Conservation (phyloP, 208 protist species). For the Crithidia thermophila region DNA sequence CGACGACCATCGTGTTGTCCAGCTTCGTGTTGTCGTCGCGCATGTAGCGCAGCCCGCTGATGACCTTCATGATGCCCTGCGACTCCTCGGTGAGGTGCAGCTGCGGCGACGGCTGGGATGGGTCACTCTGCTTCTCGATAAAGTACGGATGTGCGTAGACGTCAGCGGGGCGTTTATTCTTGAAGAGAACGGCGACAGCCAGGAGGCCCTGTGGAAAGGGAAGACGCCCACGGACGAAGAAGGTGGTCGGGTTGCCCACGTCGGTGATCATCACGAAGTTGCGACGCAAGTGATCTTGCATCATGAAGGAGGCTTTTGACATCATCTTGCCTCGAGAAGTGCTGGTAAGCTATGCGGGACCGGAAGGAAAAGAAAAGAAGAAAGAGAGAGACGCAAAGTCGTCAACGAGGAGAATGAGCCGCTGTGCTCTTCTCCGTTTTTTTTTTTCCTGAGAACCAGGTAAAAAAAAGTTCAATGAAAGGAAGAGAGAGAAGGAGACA, state of each 20-base stretch:
- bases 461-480: background rate
- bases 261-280: conserved; percentile 72
- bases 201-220: conserved; percentile 73
- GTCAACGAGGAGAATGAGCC: background rate
- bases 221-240: conserved; percentile 72
- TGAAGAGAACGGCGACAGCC: conserved; percentile 63
- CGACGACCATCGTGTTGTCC: conserved; percentile 82
- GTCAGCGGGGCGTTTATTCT: conserved; percentile 57
- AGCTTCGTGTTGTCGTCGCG: conserved; percentile 76
- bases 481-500: conserved; percentile 8
- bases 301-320: conserved; percentile 81
- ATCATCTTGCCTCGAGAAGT: conserved; percentile 55
- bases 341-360: background rate
- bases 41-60: conserved; percentile 86
- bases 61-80: conserved; percentile 83
- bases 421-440: no score
- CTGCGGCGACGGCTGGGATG: conserved; percentile 79
- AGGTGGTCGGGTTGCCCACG: conserved; percentile 48
- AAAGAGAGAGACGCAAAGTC: background rate
- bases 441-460: no score
- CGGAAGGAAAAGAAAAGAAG: conserved; percentile 9
- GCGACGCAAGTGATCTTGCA: conserved; percentile 80
- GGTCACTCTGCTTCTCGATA: conserved; percentile 87
- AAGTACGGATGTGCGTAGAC: conserved; percentile 89
- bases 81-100: conserved; percentile 87